A percentile compares a stretch with the other conserved stretches of the same genome.
Evolutionary conservation across 2,329 filamentous ascomycete species (phyloP).

Genomic region (Davidsoniella eucalypti): DNA sequence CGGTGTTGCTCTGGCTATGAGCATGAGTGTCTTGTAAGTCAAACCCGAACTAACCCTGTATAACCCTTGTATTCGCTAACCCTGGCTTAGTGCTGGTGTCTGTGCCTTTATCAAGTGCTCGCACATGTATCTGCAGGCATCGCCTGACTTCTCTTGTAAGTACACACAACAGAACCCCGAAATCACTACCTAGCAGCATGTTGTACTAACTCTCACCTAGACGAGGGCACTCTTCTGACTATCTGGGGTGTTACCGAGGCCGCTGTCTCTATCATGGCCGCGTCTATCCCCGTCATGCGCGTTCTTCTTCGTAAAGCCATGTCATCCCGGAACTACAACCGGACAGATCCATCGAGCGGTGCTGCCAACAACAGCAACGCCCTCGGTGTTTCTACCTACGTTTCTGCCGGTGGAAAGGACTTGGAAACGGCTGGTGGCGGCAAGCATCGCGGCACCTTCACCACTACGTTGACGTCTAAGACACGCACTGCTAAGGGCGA

Average conservation of each 20-base stretch:
- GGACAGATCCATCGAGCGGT: not conserved
- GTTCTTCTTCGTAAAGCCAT: slow-evolving; percentile 14
- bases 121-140: slow-evolving; percentile 1
- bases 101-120: slow-evolving; percentile 10
- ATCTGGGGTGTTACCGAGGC: slow-evolving; percentile 14
- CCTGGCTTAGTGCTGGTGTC: slow-evolving; percentile 5
- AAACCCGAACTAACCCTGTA: too few relatives aligned
- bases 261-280: slow-evolving; percentile 14
- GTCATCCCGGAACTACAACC: slow-evolving; percentile 6
- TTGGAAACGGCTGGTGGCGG: not conserved
- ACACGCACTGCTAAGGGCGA: slow-evolving; percentile 1
- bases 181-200: not conserved
- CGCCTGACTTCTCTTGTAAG: slow-evolving; percentile 8
- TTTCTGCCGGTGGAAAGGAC: not conserved
- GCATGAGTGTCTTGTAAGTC: slow-evolving; percentile 18
- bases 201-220: not conserved
- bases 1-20: slow-evolving; percentile 17
- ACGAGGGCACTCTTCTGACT: slow-evolving; percentile 9
- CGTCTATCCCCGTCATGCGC: slow-evolving; percentile 16
- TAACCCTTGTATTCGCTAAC: too few relatives aligned
- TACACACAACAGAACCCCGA: not conserved
- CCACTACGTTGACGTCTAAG: slow-evolving; percentile 1
- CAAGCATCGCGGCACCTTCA: slow-evolving; percentile 2
- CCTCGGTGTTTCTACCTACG: slow-evolving; percentile 3
- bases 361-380: not conserved